phyloP scores from a whole-genome alignment of 2,329 filamentous ascomycete species.

The Trichoderma asperellum region DNA sequence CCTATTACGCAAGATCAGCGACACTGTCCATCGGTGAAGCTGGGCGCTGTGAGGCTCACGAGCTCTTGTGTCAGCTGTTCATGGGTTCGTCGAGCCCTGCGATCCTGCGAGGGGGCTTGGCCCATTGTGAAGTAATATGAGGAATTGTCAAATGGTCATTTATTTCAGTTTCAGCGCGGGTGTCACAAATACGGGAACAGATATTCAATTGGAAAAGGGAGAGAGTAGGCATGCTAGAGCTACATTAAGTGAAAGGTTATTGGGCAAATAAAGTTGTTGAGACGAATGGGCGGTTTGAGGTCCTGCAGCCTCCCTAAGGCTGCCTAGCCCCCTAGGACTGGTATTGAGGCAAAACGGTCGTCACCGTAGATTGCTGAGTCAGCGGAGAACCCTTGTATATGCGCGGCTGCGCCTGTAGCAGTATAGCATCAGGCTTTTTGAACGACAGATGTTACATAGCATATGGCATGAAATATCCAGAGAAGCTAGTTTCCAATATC shows the following conservation, averaged over 20 bases:
- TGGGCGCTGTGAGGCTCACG: constrained; percentile 43
- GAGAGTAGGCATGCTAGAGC: not conserved
- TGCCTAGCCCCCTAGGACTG: constrained; percentile 2
- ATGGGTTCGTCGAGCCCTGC: constrained; percentile 50
- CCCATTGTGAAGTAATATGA: constrained; percentile 49
- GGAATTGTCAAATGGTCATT: not conserved
- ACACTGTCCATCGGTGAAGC: not conserved
- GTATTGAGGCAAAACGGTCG: not conserved
- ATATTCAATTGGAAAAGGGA: not conserved
- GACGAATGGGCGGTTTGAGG: not conserved
- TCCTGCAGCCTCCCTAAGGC: not conserved
- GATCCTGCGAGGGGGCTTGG: constrained; percentile 55
- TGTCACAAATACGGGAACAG: constrained; percentile 6
- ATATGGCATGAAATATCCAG: not conserved
- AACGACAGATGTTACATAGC: not conserved
- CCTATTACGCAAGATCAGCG: constrained; percentile 45
- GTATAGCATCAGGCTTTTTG: not conserved
- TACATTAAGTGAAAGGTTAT: not conserved
- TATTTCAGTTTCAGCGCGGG: constrained; percentile 4
- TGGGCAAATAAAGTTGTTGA: not conserved
- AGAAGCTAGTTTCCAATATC: not conserved
- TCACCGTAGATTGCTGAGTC: constrained; percentile 10
- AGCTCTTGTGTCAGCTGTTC: constrained; percentile 57
- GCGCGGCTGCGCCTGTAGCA: not conserved
- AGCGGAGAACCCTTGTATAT: not conserved